Base-by-base conservation (phyloP, 352 stramenopile species). In the Globisporangium acanthophoron region DNA sequence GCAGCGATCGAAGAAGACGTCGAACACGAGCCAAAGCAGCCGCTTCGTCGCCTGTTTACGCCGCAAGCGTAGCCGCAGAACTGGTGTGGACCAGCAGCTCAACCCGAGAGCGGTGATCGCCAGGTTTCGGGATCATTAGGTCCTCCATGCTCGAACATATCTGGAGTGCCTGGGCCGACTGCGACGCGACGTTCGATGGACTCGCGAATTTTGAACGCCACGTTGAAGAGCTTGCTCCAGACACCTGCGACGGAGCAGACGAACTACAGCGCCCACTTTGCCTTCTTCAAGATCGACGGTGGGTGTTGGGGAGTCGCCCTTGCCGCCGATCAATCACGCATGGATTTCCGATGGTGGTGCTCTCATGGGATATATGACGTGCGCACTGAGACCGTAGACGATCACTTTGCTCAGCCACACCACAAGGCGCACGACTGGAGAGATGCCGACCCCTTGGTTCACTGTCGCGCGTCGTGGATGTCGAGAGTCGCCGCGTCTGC, bases 1-100 rank as follows among this genome's bases (percentile, higher is more conserved):
- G 43, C 65, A 68, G n/a, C 66, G 64, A 33, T 69, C 65, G 35
- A 72, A 72, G 8, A 66, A 35, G 16, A 57, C 49, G 49, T 72
- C 61, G 7, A 68, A 35, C 18, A 49, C 54, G 16, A 72, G 54
- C 18, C 65, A 69, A 13, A 68, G 37, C 40, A 69, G 24, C 1
- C 65, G 56, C 40, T 69, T 65, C 21, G 53, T 62, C 29, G 57
- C 40, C 18, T 63, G 54, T 18, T 69, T 41, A 1, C 45, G 49
- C 1, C 47, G 21, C 39, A 69, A 53, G 0, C 53, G 3, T 20
- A 59, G 37, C 5, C 52, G 39, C 24, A 50, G 18, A 4, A 50
- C 47, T 15, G 64, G 64, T 16, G 67, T 74, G 6, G 60, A 60
- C 55, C 61, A 71, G 37, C 49, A 74, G 21, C 61, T 71, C 1